Evolutionary conservation across 208 protist genomes (phyloP).

Genomic region (Leishmania guyanensis): DNA sequence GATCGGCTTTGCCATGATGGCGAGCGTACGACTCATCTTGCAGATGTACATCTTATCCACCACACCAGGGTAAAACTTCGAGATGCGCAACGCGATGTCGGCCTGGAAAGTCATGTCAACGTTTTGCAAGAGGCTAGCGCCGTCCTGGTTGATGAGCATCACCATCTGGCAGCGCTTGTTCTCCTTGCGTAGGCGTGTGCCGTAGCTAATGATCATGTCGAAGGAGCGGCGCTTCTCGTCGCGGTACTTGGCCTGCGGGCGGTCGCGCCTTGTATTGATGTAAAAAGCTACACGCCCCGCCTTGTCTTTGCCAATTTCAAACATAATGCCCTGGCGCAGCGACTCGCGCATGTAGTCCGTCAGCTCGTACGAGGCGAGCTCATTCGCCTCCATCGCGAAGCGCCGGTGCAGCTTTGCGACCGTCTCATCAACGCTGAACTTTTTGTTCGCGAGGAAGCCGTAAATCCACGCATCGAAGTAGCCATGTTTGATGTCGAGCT

Average conservation of each 20-base stretch:
- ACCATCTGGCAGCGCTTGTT: constrained; percentile 55
- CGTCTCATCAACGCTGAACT: constrained; percentile 72
- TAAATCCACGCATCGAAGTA: constrained; percentile 79
- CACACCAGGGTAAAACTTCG: constrained; percentile 67
- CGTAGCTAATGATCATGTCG: constrained; percentile 78
- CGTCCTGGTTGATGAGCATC: constrained; percentile 73
- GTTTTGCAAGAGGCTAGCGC: constrained; percentile 59
- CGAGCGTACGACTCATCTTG: constrained; percentile 60
- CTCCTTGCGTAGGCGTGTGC: constrained; percentile 50
- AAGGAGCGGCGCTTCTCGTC: constrained; percentile 51
- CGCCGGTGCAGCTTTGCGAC: constrained; percentile 70
- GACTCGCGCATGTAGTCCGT: constrained; percentile 61
- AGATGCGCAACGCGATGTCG: constrained; percentile 63
- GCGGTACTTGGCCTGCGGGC: constrained; percentile 38
- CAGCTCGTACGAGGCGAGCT: constrained; percentile 57
- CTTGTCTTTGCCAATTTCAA: constrained; percentile 66
- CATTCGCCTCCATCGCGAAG: constrained; percentile 58
- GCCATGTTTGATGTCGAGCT: constrained; percentile 47
- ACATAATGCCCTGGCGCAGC: constrained; percentile 61
- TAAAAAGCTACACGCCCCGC: constrained; percentile 51
- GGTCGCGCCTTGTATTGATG: constrained; percentile 53
- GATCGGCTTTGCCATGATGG: constrained; percentile 59
- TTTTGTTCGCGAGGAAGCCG: constrained; percentile 82
- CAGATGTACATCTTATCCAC: constrained; percentile 78
- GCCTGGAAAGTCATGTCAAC: constrained; percentile 69